These are phyloP conservation scores for Blastocystis sp. DNA, from an alignment of 352 stramenopile species.

Conservation along the genomic window DNA sequence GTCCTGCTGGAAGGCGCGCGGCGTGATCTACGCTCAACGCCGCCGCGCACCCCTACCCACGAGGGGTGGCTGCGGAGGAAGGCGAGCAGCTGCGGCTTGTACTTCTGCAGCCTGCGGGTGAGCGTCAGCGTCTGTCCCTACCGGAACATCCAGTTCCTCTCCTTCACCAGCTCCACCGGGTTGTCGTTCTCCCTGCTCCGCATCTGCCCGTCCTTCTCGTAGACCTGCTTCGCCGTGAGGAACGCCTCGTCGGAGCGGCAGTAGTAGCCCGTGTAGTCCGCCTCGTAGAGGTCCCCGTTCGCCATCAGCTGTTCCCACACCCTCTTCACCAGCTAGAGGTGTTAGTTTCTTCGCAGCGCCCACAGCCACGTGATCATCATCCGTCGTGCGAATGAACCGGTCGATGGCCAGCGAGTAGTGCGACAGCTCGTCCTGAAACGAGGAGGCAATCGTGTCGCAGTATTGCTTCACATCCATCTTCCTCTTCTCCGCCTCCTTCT, in stretches of 20 bases:
- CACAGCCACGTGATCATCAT: conserved; percentile 79
- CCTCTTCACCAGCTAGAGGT: conserved; percentile 78
- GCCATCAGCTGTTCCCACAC: conserved; percentile 86
- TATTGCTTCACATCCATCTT: conserved; percentile 77
- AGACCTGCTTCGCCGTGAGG: conserved; percentile 92
- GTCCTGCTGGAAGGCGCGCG: conserved; percentile 86
- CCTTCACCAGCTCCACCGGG: conserved; percentile 87
- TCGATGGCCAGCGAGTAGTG: conserved; percentile 86
- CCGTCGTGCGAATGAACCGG: conserved; percentile 93
- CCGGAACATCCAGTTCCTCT: conserved; percentile 97
- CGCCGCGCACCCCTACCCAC: conserved; percentile 76
- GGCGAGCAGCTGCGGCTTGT: conserved; percentile 85
- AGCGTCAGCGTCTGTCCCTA: neutral
- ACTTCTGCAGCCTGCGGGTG: conserved; percentile 80
- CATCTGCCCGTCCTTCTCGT: conserved; percentile 77
- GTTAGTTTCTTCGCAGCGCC: neutral
- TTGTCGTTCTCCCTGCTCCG: conserved; percentile 80
- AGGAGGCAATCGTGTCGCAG: conserved; percentile 84
- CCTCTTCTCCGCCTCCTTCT: conserved; percentile 81
- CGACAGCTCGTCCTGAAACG: conserved; percentile 85
- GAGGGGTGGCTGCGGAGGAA: conserved; percentile 78
- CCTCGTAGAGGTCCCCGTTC: conserved; percentile 92
- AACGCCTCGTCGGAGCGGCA: conserved; percentile 97
- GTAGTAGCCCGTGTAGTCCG: conserved; percentile 96
- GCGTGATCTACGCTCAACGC: conserved; percentile 81